phyloP scores from a whole-genome alignment of 2,329 filamentous ascomycete species.

The Beauveria caledonica region DNA sequence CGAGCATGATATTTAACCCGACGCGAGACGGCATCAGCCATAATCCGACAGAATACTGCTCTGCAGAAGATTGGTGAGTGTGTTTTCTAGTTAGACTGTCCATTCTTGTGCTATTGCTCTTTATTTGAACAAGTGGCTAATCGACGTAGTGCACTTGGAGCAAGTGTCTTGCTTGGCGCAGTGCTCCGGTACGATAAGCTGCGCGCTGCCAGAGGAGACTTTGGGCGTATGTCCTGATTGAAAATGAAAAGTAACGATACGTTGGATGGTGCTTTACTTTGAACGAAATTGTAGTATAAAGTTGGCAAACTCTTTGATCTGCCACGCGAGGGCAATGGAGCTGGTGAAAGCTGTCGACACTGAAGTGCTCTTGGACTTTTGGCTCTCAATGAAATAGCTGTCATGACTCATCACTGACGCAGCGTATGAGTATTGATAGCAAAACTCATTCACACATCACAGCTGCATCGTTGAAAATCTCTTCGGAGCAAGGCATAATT shows the following conservation, averaged over 20 bases:
- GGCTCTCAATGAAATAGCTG: too few species aligned
- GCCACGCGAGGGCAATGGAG: background rate
- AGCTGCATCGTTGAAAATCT: too few species aligned
- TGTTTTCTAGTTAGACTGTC: background rate
- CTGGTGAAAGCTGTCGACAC: background rate
- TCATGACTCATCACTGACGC: too few species aligned
- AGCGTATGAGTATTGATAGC: too few species aligned
- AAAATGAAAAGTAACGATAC: too few species aligned
- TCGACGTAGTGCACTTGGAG: slow-evolving; percentile 16
- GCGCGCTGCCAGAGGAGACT: background rate
- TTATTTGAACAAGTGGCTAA: background rate
- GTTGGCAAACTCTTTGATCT: background rate
- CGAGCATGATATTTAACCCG: slow-evolving; percentile 32
- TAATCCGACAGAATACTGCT: slow-evolving; percentile 27
- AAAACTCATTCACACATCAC: too few species aligned
- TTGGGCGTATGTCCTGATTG: background rate
- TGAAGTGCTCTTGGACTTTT: background rate
- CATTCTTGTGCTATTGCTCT: background rate
- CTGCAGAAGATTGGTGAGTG: slow-evolving; percentile 25
- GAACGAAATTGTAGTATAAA: too few species aligned
- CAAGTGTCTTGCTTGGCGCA: slow-evolving; percentile 21
- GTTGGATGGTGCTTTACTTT: too few species aligned
- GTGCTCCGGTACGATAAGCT: slow-evolving; percentile 16
- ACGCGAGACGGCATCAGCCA: slow-evolving; percentile 30
- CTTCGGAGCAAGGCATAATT: background rate